Evolutionary conservation across 768 basidiomycete genomes (phyloP).

Genomic region (Nevesoporus exiguus): DNA sequence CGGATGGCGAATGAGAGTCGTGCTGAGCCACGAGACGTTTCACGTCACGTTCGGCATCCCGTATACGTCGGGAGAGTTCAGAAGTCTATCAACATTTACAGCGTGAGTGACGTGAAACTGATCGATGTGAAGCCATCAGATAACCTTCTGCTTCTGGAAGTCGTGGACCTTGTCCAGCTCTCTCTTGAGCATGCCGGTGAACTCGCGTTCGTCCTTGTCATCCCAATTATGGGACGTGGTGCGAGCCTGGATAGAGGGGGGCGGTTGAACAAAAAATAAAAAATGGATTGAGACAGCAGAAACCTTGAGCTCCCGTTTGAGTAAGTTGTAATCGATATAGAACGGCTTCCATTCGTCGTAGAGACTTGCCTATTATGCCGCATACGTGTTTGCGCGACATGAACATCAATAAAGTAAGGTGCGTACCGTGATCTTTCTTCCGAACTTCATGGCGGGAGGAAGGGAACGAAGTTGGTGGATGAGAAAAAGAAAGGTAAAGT

Average conservation of each 20-base stretch:
- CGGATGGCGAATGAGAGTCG: slow-evolving; percentile 20
- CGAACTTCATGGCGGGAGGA: slow-evolving; percentile 65
- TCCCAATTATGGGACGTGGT: slow-evolving; percentile 65
- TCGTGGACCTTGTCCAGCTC: slow-evolving; percentile 94
- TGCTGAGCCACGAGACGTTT: slow-evolving; percentile 70
- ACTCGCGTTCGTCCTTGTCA: slow-evolving; percentile 76
- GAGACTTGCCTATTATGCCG: slow-evolving; percentile 64
- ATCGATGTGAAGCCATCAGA: slow-evolving; percentile 2
- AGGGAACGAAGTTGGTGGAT: neutral
- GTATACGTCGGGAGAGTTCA: slow-evolving; percentile 79
- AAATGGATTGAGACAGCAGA: neutral
- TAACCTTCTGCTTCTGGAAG: slow-evolving; percentile 87
- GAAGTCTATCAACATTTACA: slow-evolving; percentile 48
- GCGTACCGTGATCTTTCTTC: slow-evolving; percentile 68
- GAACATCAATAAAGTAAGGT: neutral
- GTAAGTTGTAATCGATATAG: slow-evolving; percentile 84
- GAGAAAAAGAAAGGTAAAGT: neutral
- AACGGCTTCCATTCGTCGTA: slow-evolving; percentile 90
- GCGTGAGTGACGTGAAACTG: neutral
- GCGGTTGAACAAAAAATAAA: neutral
- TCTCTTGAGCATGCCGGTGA: slow-evolving; percentile 70
- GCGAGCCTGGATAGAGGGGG: slow-evolving; percentile 34
- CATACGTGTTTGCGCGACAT: neutral
- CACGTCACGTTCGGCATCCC: slow-evolving; percentile 78
- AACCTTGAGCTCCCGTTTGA: slow-evolving; percentile 91